A percentile compares a stretch with the other conserved stretches of the same genome.
Evolutionary conservation across 2,329 filamentous ascomycete genomes (phyloP).

Genomic region (Thelonectria blattea): DNA sequence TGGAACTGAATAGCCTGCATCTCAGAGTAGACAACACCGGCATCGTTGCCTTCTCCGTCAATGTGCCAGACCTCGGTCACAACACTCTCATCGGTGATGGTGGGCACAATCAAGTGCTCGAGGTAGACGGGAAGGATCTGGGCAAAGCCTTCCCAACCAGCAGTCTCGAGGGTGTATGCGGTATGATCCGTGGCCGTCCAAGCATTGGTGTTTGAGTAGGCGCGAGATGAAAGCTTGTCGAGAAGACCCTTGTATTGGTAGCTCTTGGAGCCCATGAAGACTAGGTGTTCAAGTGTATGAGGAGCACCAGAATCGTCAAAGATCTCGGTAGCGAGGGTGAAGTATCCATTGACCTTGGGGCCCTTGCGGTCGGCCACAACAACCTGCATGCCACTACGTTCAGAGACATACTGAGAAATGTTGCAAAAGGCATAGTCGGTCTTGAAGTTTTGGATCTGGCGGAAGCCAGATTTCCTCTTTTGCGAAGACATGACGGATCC

Average conservation of each 20-base stretch:
- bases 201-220: slow-evolving; percentile 93
- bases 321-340: slow-evolving; percentile 95
- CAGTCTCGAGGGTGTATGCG: slow-evolving; percentile 92
- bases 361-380: slow-evolving; percentile 91
- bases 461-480: slow-evolving; percentile 68
- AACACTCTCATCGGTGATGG: slow-evolving; percentile 89
- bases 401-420: slow-evolving; percentile 95
- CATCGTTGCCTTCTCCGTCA: slow-evolving; percentile 91
- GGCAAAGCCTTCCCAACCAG: slow-evolving; percentile 95
- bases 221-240: slow-evolving; percentile 90
- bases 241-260: slow-evolving; percentile 95
- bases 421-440: slow-evolving; percentile 88
- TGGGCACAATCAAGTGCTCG: slow-evolving; percentile 91
- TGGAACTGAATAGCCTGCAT: slow-evolving; percentile 96
- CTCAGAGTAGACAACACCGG: slow-evolving; percentile 96
- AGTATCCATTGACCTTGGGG: slow-evolving; percentile 95
- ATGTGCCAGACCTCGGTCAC: slow-evolving; percentile 97
- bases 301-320: slow-evolving; percentile 95
- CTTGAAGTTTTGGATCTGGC: slow-evolving; percentile 82
- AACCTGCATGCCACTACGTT: slow-evolving; percentile 91
- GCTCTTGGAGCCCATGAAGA: slow-evolving; percentile 90
- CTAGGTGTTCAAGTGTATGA: slow-evolving; percentile 81
- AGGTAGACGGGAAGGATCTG: slow-evolving; percentile 94
- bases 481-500: slow-evolving; percentile 58
- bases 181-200: slow-evolving; percentile 98